These are phyloP conservation scores for Aspergillus awamori DNA, from an alignment of 2,329 filamentous ascomycete species.

Conservation along the genomic window DNA sequence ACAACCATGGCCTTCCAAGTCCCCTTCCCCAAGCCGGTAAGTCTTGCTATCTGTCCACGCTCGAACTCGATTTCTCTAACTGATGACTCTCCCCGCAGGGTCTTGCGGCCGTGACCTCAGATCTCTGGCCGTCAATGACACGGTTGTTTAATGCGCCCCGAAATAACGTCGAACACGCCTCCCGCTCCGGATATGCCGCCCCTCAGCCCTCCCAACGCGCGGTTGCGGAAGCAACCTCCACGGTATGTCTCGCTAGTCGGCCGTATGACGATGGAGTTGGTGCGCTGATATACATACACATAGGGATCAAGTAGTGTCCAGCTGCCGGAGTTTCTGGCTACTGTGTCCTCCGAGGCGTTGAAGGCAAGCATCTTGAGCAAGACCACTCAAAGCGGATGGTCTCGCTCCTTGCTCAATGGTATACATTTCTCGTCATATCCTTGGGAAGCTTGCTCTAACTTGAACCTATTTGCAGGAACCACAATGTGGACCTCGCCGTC, in stretches of 20 bases:
- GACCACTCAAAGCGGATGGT: conserved; percentile 22
- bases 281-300: conserved; percentile 6
- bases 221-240: conserved; percentile 19
- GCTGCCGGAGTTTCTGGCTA: conserved; percentile 33
- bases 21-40: conserved; percentile 52
- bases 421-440: neutral
- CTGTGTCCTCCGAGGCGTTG: conserved; percentile 30
- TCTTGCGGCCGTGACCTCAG: conserved; percentile 46
- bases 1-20: conserved; percentile 57
- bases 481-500: conserved; percentile 23
- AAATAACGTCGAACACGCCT: conserved; percentile 34
- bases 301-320: conserved; percentile 19
- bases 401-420: conserved; percentile 27
- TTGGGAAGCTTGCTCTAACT: neutral
- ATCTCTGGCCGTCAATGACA: conserved; percentile 49
- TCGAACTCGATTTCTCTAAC: conserved; percentile 16
- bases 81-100: conserved; percentile 41
- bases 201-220: conserved; percentile 20
- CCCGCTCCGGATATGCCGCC: conserved; percentile 18
- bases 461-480: conserved; percentile 18
- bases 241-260: conserved; percentile 24
- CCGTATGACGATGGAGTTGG: neutral
- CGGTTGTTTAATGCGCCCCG: conserved; percentile 42
- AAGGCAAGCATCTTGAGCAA: conserved; percentile 23
- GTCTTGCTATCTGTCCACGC: conserved; percentile 19